Conservation (phyloP, 352 stramenopile genomes). For the Phytopythium cucurbitacearum region DNA sequence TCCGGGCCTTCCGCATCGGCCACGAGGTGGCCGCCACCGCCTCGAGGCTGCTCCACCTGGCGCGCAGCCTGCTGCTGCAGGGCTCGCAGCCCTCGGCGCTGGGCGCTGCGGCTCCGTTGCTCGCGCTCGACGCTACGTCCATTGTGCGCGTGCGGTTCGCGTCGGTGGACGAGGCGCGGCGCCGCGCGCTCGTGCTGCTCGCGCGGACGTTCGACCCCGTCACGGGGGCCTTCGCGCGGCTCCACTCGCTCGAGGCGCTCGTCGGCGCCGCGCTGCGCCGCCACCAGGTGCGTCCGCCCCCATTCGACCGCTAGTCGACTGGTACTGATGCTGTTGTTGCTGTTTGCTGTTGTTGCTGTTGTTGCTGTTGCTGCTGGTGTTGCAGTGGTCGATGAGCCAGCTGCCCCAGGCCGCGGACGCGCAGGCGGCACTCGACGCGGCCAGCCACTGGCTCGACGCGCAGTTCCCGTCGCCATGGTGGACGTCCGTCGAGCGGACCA, state of each 20-base stretch:
- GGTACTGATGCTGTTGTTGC: not conserved
- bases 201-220: conserved; percentile 76
- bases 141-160: conserved; percentile 71
- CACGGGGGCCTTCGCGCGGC: conserved; percentile 41
- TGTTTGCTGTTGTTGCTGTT: conserved; percentile 7
- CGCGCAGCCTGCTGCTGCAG: conserved; percentile 26
- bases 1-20: conserved; percentile 29
- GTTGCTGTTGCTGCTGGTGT: not conserved
- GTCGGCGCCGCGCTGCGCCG: conserved; percentile 43
- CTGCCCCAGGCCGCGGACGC: conserved; percentile 26
- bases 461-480: conserved; percentile 55
- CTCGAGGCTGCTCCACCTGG: conserved; percentile 38
- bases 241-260: conserved; percentile 64
- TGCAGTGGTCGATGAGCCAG: conserved; percentile 50
- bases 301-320: not conserved
- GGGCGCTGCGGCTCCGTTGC: conserved; percentile 1
- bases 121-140: conserved; percentile 28
- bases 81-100: conserved; percentile 6
- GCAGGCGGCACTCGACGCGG: conserved; percentile 23
- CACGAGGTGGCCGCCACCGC: conserved; percentile 31
- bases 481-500: conserved; percentile 17
- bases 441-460: conserved; percentile 30
- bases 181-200: conserved; percentile 59
- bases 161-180: conserved; percentile 62
- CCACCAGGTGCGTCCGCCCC: conserved; percentile 34